phyloP scores from a whole-genome alignment of 257 asterid genomes.

The Schizonepeta tenuifolia region DNA sequence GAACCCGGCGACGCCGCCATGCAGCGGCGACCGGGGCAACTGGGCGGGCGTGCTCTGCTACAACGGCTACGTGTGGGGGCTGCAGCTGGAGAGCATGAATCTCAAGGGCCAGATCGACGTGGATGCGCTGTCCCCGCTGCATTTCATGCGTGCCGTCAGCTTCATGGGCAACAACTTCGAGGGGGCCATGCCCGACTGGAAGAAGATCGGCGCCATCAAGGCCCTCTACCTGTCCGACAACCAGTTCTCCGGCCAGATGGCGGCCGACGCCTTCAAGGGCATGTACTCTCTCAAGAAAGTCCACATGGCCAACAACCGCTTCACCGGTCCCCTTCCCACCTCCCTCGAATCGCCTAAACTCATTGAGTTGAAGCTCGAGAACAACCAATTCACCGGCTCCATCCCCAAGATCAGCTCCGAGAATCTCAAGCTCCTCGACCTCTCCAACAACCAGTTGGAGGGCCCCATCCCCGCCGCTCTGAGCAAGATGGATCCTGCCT shows the following conservation, averaged over 20 bases:
- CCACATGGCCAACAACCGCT: slow-evolving; percentile 63
- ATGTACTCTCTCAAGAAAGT: slow-evolving; percentile 79
- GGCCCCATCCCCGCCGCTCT: slow-evolving; percentile 73
- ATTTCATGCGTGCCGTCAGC: slow-evolving; percentile 58
- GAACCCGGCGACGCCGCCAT: slow-evolving; percentile 56
- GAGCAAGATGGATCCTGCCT: slow-evolving; percentile 48
- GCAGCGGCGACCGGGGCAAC: slow-evolving; percentile 46
- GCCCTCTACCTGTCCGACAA: slow-evolving; percentile 64
- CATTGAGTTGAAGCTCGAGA: slow-evolving; percentile 67
- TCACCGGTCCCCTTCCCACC: slow-evolving; percentile 67
- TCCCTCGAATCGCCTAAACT: slow-evolving; percentile 78
- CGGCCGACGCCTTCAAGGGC: slow-evolving; percentile 61
- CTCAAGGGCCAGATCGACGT: slow-evolving; percentile 67
- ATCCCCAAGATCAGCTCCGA: slow-evolving; percentile 62
- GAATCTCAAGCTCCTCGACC: slow-evolving; percentile 52
- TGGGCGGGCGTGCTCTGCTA: slow-evolving; percentile 72
- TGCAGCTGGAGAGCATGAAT: slow-evolving; percentile 66
- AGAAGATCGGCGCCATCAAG: slow-evolving; percentile 70
- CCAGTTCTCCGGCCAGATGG: slow-evolving; percentile 58
- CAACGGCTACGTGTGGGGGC: slow-evolving; percentile 61
- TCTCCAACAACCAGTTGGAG: slow-evolving; percentile 74
- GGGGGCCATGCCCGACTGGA: slow-evolving; percentile 84
- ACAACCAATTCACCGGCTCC: slow-evolving; percentile 68
- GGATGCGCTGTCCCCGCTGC: slow-evolving; percentile 57
- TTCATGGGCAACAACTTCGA: slow-evolving; percentile 65